phyloP scores from a whole-genome alignment of 2,329 filamentous ascomycete species.

The Aureobasidium sp. region DNA sequence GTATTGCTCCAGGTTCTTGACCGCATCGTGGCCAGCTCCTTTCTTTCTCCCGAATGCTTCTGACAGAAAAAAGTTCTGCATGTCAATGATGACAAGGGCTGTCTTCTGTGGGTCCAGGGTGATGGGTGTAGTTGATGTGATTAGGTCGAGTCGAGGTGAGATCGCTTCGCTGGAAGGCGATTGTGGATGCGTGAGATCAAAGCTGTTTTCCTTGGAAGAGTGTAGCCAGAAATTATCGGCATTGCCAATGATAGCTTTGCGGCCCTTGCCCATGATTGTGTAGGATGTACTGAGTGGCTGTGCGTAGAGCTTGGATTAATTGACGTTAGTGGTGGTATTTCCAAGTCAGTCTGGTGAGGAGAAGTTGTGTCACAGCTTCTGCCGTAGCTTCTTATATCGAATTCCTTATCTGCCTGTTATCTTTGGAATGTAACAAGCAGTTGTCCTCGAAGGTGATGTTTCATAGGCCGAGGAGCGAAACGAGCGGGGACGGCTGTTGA shows the following conservation, averaged over 20 bases:
- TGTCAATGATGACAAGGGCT: conserved; percentile 34
- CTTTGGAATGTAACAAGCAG: neutral
- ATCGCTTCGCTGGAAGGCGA: conserved; percentile 22
- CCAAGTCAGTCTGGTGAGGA: neutral
- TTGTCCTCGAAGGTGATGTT: neutral
- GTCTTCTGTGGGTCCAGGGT: conserved; percentile 29
- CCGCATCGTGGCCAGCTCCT: conserved; percentile 36
- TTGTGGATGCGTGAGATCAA: conserved; percentile 39
- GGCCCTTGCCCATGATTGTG: conserved; percentile 15
- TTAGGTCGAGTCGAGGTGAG: conserved; percentile 18
- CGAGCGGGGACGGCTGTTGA: neutral
- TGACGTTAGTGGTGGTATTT: neutral
- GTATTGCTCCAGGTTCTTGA: conserved; percentile 34
- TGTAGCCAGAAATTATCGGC: conserved; percentile 39
- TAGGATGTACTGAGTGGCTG: neutral
- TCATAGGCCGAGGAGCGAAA: neutral
- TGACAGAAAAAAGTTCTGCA: conserved; percentile 38
- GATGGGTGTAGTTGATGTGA: conserved; percentile 24
- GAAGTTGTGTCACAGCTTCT: neutral
- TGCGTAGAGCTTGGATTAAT: neutral
- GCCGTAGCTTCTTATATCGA: neutral
- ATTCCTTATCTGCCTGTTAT: conserved; percentile 1
- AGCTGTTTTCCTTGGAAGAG: conserved; percentile 31
- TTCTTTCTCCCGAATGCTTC: conserved; percentile 24
- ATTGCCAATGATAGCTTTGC: conserved; percentile 35